Evolutionary conservation across 169 alveolate genomes (phyloP), one percentile per base, ranked within the genome.

Genomic region (Plasmodium adleri): DNA sequence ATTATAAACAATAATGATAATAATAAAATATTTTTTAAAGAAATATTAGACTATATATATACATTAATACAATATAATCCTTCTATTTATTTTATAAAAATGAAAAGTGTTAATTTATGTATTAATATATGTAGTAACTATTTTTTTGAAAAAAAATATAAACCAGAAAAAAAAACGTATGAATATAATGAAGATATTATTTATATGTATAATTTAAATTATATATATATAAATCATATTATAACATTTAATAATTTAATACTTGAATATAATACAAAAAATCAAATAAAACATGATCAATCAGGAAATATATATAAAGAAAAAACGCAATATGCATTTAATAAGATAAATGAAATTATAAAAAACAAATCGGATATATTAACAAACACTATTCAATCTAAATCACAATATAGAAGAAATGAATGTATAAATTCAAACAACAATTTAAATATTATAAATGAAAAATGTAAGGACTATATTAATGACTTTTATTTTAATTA

Each of bases 191-290:
- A 86, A 17, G 92, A 86, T 17, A 52, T 72, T 22, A 22, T 67
- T 15, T 86, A 86, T 72, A 22, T 72, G 24, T 67, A 86, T 66
- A 72, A 74, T 32, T 12, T 86, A 49, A 86, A 86, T 72, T 86
- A 86, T 49, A 86, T 86, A 22, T 86, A 86, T 52, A 86, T 86
- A 50, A 86, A 70, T 22, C 92, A 86, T 50, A 86, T 86, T 26
- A 32, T 63, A 17, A 72, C 75, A n/a, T 26, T 70, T 71, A 59
- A 70, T 0, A 73, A 71, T 45, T 8, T 86, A 6, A 15, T 80
- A 68, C 74, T 47, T 24, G 10, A n/a, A 26, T 45, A 59, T 13
- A 59, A 52, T 39, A 43, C n/a, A 43, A 10, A 49, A 6, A n/a
- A 17, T 7, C 5, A 24, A 1, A 24, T n/a, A 24, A 13, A 24